Conservation (phyloP, 2,329 filamentous ascomycete species). For the Lachnum nothofagi region DNA sequence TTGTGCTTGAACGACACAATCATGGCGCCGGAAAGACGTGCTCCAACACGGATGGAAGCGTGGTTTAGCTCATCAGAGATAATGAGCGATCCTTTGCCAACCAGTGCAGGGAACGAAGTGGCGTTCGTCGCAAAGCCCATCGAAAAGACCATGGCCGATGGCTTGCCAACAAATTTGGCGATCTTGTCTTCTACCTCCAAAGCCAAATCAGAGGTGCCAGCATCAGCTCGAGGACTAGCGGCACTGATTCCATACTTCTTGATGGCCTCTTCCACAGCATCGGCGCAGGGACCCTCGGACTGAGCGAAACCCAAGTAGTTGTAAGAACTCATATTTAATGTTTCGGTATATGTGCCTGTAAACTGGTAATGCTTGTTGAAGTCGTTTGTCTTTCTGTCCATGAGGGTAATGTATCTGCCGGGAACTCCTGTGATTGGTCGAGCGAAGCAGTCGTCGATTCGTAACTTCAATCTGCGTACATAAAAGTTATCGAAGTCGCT, state of each 20-base stretch:
- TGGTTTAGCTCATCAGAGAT: conserved; percentile 98
- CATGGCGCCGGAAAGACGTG: conserved; percentile 87
- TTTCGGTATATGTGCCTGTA: conserved; percentile 87
- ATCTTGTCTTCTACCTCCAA: conserved; percentile 85
- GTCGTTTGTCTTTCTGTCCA: conserved; percentile 86
- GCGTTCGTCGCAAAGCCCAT: conserved; percentile 99
- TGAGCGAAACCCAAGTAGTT: conserved; percentile 99
- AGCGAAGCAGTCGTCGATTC: conserved; percentile 95
- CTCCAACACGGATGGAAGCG: conserved; percentile 91
- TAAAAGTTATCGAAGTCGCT: conserved; percentile 99
- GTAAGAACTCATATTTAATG: conserved; percentile 98
- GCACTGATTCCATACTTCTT: conserved; percentile 80
- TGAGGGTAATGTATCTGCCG: conserved; percentile 84
- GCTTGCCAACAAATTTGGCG: conserved; percentile 89
- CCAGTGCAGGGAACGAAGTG: conserved; percentile 83
- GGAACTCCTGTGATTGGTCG: conserved; percentile 89
- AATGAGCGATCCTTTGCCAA: conserved; percentile 87
- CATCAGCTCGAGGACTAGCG: conserved; percentile 75
- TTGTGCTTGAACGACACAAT: conserved; percentile 98
- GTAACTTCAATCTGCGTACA: conserved; percentile 82
- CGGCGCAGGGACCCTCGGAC: conserved; percentile 92
- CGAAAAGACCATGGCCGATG: conserved; percentile 91
- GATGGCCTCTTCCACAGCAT: conserved; percentile 80
- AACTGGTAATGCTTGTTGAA: conserved; percentile 87
- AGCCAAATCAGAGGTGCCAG: conserved; percentile 81